phyloP scores from a whole-genome alignment of 495 filamentous ascomycete genomes.

The Apiosordaria backusii region DNA sequence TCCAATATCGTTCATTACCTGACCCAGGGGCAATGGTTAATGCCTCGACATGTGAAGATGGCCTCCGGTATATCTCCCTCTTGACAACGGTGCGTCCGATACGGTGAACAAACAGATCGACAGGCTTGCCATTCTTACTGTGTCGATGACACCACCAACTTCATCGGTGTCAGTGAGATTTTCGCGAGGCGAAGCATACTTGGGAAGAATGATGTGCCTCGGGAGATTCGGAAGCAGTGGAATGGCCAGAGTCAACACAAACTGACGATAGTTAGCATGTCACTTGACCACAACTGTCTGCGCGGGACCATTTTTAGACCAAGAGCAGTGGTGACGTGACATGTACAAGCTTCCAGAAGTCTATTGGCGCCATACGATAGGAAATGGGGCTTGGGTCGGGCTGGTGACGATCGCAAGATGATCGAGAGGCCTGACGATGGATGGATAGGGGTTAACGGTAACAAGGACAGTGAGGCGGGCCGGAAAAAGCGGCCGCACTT shows the following conservation, averaged over 20 bases:
- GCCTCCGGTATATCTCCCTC: background rate
- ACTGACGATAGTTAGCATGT: background rate
- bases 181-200: background rate
- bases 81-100: background rate
- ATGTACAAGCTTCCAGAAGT: background rate
- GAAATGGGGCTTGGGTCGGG: background rate
- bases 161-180: background rate
- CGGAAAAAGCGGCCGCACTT: constrained; percentile 19
- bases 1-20: background rate
- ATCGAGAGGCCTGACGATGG: background rate
- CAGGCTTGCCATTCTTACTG: background rate
- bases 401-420: constrained; percentile 1
- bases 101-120: background rate
- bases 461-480: background rate
- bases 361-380: background rate
- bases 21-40: background rate
- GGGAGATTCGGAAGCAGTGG: background rate
- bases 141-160: background rate
- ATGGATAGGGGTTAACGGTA: background rate
- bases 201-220: background rate
- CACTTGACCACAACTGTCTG: constrained; percentile 9
- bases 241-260: background rate
- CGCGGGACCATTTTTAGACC: background rate
- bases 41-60: background rate
- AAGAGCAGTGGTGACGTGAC: background rate